Base-by-base conservation (phyloP, 2,329 filamentous ascomycete genomes). In the Annulohypoxylon truncatum region DNA sequence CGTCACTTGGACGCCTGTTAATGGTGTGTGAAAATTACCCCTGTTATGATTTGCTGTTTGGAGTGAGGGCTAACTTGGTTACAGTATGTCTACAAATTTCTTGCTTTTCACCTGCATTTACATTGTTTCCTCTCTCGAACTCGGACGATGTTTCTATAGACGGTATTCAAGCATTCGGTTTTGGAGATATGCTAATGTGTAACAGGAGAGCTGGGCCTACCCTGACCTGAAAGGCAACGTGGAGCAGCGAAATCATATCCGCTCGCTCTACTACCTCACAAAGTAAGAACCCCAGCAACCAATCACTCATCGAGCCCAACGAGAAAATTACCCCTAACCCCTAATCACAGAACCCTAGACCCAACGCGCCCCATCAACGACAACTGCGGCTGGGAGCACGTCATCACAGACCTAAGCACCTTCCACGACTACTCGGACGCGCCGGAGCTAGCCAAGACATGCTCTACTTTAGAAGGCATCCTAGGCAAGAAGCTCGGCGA, bases 351-450 rank as follows among this genome's bases (percentile, higher is more conserved):
- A 72, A 82, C 82, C 0, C 81, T 91, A 1, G 89, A 92, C 68
- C 82, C 86, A 1, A 90, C 85, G 0, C 79, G 89, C 4, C 88
- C 88, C 13, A 82, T 92, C 72, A 92, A 91, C 72, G 89, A 91
- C 75, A 91, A 92, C 76, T 91, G 89, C 69, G 89, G 89, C 31
- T 91, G 89, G 89, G 88, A 91, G 72, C 89, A 91, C 67, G 88
- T 91, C 4, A 71, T 81, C 9, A 89, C 86, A 0, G 89, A 91
- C 69, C 78, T 91, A 1, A 87, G 85, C 22, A 90, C 89, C 0
- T 92, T 89, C 79, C 89, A 91, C 74, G 89, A 91, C 75, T 92
- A 91, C 73, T 80, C 82, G 15, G 89, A 91, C 71, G 86, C 81
- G 0, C 80, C 84, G 0, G 84, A 82, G 20, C 81, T 92, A 5